phyloP scores from a whole-genome alignment of 2,329 filamentous ascomycete genomes.

The Coniosporium tulheliwenetii region DNA sequence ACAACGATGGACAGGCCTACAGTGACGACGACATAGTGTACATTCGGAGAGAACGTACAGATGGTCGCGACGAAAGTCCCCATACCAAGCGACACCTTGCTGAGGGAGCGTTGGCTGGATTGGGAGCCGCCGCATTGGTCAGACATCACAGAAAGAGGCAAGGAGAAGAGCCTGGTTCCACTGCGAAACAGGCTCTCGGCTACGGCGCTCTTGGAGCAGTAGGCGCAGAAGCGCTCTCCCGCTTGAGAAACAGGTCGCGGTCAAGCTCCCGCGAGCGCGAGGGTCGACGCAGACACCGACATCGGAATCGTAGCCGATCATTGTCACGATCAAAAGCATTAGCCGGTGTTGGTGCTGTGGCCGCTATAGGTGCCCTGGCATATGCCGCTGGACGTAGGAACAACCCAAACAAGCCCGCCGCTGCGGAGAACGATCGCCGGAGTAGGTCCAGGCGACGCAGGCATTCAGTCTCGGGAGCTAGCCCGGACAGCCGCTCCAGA shows the following conservation, averaged over 20 bases:
- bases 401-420: slow-evolving; percentile 31
- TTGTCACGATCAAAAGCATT: slow-evolving; percentile 30
- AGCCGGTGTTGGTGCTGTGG: slow-evolving; percentile 43
- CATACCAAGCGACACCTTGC: slow-evolving; percentile 42
- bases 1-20: slow-evolving; percentile 30
- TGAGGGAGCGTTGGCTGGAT: slow-evolving; percentile 44
- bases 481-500: slow-evolving; percentile 9
- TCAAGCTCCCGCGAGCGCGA: slow-evolving; percentile 26
- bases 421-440: slow-evolving; percentile 28
- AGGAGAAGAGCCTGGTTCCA: slow-evolving; percentile 36
- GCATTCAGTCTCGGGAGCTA: slow-evolving; percentile 17
- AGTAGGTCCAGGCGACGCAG: slow-evolving; percentile 29
- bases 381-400: slow-evolving; percentile 32
- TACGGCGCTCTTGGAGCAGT: slow-evolving; percentile 46
- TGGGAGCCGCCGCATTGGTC: slow-evolving; percentile 44
- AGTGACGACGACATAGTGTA: slow-evolving; percentile 49
- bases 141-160: slow-evolving; percentile 40
- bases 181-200: slow-evolving; percentile 37
- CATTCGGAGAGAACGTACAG: slow-evolving; percentile 36
- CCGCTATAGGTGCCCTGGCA: slow-evolving; percentile 43
- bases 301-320: slow-evolving; percentile 12
- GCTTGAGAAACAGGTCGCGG: slow-evolving; percentile 30
- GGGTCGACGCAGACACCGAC: neutral
- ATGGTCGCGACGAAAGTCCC: slow-evolving; percentile 21
- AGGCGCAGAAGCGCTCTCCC: slow-evolving; percentile 40